Evolutionary conservation across 805 yeast genomes (phyloP).

Genomic region (Candida manassasensis): DNA sequence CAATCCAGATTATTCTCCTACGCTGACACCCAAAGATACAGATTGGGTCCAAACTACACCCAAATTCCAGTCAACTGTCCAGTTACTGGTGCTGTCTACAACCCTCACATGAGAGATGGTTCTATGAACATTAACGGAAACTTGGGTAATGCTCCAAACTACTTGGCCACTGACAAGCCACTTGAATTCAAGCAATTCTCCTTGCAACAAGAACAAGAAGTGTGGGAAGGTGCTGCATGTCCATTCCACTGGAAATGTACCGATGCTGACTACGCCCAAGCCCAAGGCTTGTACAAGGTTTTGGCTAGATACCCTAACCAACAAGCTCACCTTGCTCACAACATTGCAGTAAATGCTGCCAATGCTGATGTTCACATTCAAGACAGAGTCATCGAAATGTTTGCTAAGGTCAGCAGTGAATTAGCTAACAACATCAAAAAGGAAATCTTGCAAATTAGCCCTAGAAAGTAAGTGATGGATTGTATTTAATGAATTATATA

Average conservation of each 20-base stretch:
- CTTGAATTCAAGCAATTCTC: slow-evolving; percentile 41
- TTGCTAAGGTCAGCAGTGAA: slow-evolving; percentile 63
- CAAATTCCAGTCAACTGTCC: slow-evolving; percentile 93
- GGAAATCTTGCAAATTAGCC: slow-evolving; percentile 51
- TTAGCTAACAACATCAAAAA: slow-evolving; percentile 65
- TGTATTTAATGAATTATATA: not conserved
- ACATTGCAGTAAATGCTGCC: slow-evolving; percentile 69
- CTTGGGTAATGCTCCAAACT: slow-evolving; percentile 74
- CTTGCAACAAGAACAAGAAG: slow-evolving; percentile 66
- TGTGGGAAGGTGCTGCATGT: slow-evolving; percentile 76
- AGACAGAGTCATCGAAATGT: slow-evolving; percentile 74
- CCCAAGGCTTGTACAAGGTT: slow-evolving; percentile 73
- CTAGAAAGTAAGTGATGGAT: slow-evolving; percentile 33
- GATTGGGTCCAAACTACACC: slow-evolving; percentile 70
- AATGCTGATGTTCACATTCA: slow-evolving; percentile 73
- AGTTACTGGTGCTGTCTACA: slow-evolving; percentile 38
- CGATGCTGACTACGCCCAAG: slow-evolving; percentile 76
- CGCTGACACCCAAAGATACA: slow-evolving; percentile 72
- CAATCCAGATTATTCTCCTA: slow-evolving; percentile 74
- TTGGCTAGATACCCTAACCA: slow-evolving; percentile 75
- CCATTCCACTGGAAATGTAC: slow-evolving; percentile 82
- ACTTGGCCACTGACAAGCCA: slow-evolving; percentile 55
- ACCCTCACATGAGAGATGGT: slow-evolving; percentile 82
- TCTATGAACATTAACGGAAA: slow-evolving; percentile 58
- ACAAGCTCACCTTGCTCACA: slow-evolving; percentile 78